Evolutionary conservation across 345 rosid genomes (phyloP).

Genomic region (Boechera stricta): DNA sequence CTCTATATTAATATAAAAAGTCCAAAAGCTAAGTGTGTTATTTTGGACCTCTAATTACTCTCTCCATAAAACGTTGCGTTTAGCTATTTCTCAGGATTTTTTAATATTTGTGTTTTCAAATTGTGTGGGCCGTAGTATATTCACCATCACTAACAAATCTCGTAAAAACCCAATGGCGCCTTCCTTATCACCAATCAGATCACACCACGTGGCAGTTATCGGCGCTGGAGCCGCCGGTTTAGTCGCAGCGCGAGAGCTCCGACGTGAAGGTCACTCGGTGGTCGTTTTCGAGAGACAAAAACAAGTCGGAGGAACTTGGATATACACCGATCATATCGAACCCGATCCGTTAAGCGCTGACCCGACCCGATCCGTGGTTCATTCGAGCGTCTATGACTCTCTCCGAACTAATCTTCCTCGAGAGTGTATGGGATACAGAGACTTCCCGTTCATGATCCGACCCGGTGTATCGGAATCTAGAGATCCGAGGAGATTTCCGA

Average conservation of each 20-base stretch:
- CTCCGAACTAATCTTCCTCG: slow-evolving; percentile 92
- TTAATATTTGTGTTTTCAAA: no score
- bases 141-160: slow-evolving; percentile 16
- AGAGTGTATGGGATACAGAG: slow-evolving; percentile 81
- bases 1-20: no score
- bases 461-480: slow-evolving; percentile 36
- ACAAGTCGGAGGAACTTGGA: slow-evolving; percentile 83
- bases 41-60: no score
- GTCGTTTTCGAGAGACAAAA: slow-evolving; percentile 72
- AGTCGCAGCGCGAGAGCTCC: slow-evolving; percentile 76
- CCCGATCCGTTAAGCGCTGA: slow-evolving; percentile 71
- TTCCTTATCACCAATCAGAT: slow-evolving; percentile 36
- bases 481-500: slow-evolving; percentile 78
- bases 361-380: slow-evolving; percentile 60
- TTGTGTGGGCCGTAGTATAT: slow-evolving; percentile 17
- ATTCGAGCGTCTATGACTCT: slow-evolving; percentile 75
- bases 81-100: no score
- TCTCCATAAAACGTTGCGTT: no score
- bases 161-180: slow-evolving; percentile 42
- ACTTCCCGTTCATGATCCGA: slow-evolving; percentile 63
- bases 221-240: slow-evolving; percentile 93
- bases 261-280: slow-evolving; percentile 76
- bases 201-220: slow-evolving; percentile 76
- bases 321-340: slow-evolving; percentile 64
- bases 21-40: no score